Evolutionary conservation across 176 grass and related monocot genomes (phyloP).

Genomic region (Phyllostachys edulis): DNA sequence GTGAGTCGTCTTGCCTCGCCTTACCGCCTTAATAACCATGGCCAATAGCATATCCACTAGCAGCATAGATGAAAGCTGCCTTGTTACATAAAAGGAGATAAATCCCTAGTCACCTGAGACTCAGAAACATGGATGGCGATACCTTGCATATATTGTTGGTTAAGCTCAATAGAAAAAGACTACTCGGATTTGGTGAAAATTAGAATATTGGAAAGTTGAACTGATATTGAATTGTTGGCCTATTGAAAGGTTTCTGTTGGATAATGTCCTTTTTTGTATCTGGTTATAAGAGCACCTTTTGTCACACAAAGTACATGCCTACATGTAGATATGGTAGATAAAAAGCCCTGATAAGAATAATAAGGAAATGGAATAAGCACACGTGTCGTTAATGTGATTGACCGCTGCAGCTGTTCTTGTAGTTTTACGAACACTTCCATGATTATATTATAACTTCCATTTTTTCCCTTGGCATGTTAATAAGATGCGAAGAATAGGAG

Average conservation of each 20-base stretch:
- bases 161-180: background rate
- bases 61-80: background rate
- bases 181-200: background rate
- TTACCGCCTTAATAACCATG: no score
- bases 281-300: background rate
- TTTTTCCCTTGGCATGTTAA: slow-evolving; percentile 17
- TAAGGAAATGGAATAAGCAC: background rate
- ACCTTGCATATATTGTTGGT: background rate
- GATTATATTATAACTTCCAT: slow-evolving; percentile 19
- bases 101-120: background rate
- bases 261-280: background rate
- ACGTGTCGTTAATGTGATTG: slow-evolving; percentile 1
- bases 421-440: background rate
- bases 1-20: no score
- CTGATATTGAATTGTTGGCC: background rate
- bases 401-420: background rate
- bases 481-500: slow-evolving; percentile 81
- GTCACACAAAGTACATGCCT: background rate
- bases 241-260: background rate
- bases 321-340: no score
- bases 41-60: background rate
- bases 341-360: background rate
- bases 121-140: background rate
- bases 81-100: background rate
- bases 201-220: background rate